Evolutionary conservation across 371 early-diverging fungal genomes (phyloP).

Genomic region (Mucor racemosus): DNA sequence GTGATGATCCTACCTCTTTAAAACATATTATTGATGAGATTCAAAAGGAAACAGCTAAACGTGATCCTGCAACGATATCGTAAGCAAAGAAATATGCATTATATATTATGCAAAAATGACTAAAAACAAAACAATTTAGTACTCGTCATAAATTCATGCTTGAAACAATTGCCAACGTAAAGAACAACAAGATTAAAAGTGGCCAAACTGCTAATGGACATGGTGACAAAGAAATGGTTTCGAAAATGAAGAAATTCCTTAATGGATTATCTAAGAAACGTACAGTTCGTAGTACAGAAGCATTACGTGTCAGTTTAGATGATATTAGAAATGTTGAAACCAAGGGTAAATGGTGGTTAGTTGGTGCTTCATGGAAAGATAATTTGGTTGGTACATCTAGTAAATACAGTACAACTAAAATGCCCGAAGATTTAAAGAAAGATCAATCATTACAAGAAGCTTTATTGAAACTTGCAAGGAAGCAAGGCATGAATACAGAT

Average conservation of each 20-base stretch:
- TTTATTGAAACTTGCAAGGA: constrained; percentile 79
- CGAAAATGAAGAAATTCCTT: constrained; percentile 83
- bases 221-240: constrained; percentile 63
- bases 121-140: constrained; percentile 30
- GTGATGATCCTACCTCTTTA: constrained; percentile 90
- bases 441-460: constrained; percentile 61
- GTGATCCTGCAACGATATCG: constrained; percentile 49
- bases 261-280: constrained; percentile 71
- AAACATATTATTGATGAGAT: constrained; percentile 84
- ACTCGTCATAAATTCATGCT: constrained; percentile 91
- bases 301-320: constrained; percentile 85
- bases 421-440: constrained; percentile 46
- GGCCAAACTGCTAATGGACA: constrained; percentile 55
- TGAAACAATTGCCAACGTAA: constrained; percentile 88
- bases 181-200: constrained; percentile 89
- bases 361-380: constrained; percentile 83
- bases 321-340: constrained; percentile 85
- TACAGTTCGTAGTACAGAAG: constrained; percentile 61
- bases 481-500: constrained; percentile 96
- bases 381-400: constrained; percentile 63
- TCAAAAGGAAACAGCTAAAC: constrained; percentile 61
- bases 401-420: constrained; percentile 37
- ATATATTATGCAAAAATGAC: neutral
- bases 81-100: constrained; percentile 28
- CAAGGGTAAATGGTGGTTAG: constrained; percentile 91